phyloP scores from a whole-genome alignment of 169 alveolate species.

The Sarcocystis neurona region DNA sequence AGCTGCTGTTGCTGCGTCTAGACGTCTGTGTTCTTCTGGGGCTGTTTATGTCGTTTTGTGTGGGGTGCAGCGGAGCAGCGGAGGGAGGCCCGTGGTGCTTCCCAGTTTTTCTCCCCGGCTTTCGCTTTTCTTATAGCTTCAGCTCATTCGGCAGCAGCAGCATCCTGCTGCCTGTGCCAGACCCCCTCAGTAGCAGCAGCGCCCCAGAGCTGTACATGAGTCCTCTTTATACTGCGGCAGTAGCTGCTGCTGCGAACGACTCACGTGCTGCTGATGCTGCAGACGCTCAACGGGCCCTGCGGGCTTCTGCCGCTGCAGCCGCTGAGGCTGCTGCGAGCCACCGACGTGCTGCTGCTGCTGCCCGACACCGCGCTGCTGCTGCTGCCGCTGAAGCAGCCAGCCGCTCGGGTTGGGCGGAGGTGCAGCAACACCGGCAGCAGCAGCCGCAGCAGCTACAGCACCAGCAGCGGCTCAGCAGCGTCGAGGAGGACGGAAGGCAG shows the following conservation, averaged over 20 bases:
- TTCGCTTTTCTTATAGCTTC: conserved; percentile 27
- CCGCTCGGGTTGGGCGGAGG: not conserved
- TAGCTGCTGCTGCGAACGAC: not conserved
- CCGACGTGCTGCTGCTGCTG: not conserved
- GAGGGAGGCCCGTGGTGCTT: conserved; percentile 26
- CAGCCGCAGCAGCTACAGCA: not conserved
- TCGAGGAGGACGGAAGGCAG: not conserved
- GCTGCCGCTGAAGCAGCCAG: conserved; percentile 13
- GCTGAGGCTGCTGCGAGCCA: not conserved
- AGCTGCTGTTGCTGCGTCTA: not conserved
- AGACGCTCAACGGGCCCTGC: not conserved
- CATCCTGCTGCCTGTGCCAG: not conserved
- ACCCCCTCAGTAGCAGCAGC: conserved; percentile 35
- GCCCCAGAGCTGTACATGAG: conserved; percentile 31
- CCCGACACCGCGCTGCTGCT: not conserved
- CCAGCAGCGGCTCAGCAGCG: not conserved
- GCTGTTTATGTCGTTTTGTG: not conserved
- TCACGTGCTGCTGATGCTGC: conserved; percentile 6
- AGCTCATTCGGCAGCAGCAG: conserved; percentile 22
- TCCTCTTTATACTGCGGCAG: conserved; percentile 1
- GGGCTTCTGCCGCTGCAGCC: not conserved
- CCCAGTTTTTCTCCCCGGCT: conserved; percentile 45
- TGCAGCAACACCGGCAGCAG: not conserved
- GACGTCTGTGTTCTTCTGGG: not conserved
- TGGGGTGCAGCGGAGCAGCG: conserved; percentile 51